phyloP scores from a whole-genome alignment of 306 rosid species.

The Astragalus membranaceus region DNA sequence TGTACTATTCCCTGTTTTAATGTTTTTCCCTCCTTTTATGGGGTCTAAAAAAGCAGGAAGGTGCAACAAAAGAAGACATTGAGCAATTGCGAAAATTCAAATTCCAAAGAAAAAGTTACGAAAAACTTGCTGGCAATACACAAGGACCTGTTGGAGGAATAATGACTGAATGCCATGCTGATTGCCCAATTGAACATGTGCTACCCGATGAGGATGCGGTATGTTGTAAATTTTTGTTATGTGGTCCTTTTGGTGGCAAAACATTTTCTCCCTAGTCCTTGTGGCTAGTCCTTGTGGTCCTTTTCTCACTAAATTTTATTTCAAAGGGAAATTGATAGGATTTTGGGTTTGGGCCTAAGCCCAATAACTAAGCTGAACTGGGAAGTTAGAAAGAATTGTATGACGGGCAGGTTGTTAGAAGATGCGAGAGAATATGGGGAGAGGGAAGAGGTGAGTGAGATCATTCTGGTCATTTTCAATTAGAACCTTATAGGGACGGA shows the following conservation, averaged over 20 bases:
- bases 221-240: conserved; percentile 13
- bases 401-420: too few species aligned
- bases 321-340: too few species aligned
- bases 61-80: conserved; percentile 90
- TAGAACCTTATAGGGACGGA: too few species aligned
- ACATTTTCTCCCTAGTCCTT: not conserved
- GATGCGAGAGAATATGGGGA: too few species aligned
- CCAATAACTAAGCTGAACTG: too few species aligned
- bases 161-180: conserved; percentile 78
- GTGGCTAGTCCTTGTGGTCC: not conserved
- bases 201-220: conserved; percentile 88
- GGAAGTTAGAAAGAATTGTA: too few species aligned
- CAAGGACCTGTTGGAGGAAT: conserved; percentile 68
- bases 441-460: too few species aligned
- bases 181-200: conserved; percentile 59
- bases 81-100: conserved; percentile 77
- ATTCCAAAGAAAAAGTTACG: conserved; percentile 48
- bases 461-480: too few species aligned
- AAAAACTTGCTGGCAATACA: conserved; percentile 49
- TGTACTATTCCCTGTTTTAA: not conserved
- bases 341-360: too few species aligned
- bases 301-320: not conserved
- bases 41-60: conserved; percentile 61
- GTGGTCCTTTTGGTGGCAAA: not conserved
- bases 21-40: conserved; percentile 9